A percentile compares a stretch with the other conserved stretches of the same genome.
These are phyloP conservation scores for Candida sithepensis DNA, from an alignment of 805 yeast species.

Conservation along the genomic window DNA sequence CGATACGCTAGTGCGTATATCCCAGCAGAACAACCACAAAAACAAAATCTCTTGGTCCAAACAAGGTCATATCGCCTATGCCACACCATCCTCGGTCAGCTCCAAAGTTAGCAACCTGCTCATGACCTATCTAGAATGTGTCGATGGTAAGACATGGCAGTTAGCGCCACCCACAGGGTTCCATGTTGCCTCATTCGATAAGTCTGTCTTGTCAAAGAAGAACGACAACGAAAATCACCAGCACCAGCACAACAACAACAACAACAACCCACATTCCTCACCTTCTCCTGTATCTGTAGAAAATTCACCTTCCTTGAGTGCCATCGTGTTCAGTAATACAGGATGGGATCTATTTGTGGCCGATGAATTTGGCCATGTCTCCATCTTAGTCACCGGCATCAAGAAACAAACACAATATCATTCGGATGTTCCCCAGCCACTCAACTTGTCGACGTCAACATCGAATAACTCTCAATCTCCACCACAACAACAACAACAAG, in stretches of 20 bases:
- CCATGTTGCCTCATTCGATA: constrained; percentile 15
- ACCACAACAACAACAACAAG: constrained; percentile 17
- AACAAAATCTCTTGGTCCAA: constrained; percentile 66
- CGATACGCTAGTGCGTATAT: constrained; percentile 22
- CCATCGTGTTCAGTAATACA: constrained; percentile 69
- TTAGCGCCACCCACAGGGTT: constrained; percentile 54
- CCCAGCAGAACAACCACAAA: constrained; percentile 15
- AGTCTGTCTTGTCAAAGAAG: constrained; percentile 13
- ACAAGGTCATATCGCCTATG: constrained; percentile 79
- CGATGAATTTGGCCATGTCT: constrained; percentile 66
- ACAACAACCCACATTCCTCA: background rate
- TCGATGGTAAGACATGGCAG: constrained; percentile 78
- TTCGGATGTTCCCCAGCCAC: background rate
- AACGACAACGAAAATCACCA: constrained; percentile 24
- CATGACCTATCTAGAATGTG: constrained; percentile 67
- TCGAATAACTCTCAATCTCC: constrained; percentile 19
- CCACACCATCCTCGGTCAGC: constrained; percentile 30
- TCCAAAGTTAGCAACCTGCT: constrained; percentile 39
- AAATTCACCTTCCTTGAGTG: constrained; percentile 20
- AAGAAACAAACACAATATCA: constrained; percentile 24
- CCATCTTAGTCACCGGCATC: constrained; percentile 52
- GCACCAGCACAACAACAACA: background rate
- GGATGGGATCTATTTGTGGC: constrained; percentile 81
- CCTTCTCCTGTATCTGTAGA: background rate
- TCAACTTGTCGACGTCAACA: constrained; percentile 18